Evolutionary conservation across 305 asterid genomes (phyloP).

Genomic region (Solanum hybrid): DNA sequence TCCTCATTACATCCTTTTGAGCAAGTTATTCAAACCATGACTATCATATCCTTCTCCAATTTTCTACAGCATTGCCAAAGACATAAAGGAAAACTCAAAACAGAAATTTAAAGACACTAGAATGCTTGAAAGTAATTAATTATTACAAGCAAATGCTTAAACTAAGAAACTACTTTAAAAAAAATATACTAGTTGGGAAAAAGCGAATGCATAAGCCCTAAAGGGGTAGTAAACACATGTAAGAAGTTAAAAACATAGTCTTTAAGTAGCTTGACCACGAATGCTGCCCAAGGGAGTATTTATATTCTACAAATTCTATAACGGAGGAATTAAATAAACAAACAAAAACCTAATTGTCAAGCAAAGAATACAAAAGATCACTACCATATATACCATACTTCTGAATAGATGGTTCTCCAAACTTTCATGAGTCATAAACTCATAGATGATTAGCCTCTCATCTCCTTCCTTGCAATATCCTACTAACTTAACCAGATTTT

Average conservation of each 20-base stretch:
- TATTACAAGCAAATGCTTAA: not conserved
- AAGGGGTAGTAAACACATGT: not conserved
- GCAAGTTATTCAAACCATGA: not conserved
- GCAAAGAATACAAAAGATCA: not conserved
- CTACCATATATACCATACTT: conserved; percentile 24
- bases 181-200: not conserved
- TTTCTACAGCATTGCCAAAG: not conserved
- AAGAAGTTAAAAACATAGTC: not conserved
- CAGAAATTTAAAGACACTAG: not conserved
- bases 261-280: not conserved
- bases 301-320: not conserved
- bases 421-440: conserved; percentile 63
- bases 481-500: conserved; percentile 48
- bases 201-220: not conserved
- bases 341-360: not conserved
- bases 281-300: not conserved
- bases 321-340: not conserved
- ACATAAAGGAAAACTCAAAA: not conserved
- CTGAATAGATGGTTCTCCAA: conserved; percentile 64
- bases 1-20: not conserved
- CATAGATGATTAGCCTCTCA: conserved; percentile 53
- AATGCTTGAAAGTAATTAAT: not conserved
- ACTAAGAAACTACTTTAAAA: not conserved
- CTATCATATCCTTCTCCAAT: not conserved
- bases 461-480: conserved; percentile 68